These are phyloP conservation scores for Agaricus blazei DNA, from an alignment of 768 basidiomycete species.

Conservation along the genomic window DNA sequence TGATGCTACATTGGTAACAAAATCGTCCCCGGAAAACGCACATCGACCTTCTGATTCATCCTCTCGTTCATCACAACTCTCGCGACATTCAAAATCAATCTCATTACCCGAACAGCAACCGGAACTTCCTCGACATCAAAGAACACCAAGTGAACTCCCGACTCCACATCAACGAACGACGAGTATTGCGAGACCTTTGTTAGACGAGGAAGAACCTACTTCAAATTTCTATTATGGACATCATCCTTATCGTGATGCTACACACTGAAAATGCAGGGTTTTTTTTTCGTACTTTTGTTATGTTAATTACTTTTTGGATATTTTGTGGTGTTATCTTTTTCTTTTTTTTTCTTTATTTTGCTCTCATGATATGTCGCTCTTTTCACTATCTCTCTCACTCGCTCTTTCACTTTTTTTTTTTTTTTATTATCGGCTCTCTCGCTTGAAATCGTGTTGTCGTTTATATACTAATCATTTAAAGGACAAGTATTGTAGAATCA, in stretches of 20 bases:
- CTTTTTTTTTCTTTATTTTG: no score
- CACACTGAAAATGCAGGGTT: neutral
- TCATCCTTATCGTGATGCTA: neutral
- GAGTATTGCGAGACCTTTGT: constrained; percentile 3
- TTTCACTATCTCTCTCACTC: no score
- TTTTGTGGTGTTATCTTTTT: no score
- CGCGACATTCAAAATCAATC: constrained; percentile 5
- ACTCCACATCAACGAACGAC: neutral
- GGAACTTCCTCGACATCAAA: neutral
- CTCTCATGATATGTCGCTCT: no score
- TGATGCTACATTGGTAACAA: constrained; percentile 18
- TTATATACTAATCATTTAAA: neutral
- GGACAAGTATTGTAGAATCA: neutral
- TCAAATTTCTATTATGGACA: neutral
- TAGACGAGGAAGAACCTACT: neutral
- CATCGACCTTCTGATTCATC: neutral
- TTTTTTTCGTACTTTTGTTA: neutral
- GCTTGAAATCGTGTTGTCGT: neutral
- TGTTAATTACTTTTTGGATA: neutral
- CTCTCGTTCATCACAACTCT: neutral
- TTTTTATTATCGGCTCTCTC: neutral
- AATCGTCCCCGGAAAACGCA: neutral
- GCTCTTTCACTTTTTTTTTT: neutral
- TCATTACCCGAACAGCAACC: neutral
- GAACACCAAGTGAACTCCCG: constrained; percentile 5